Conservation (phyloP, 331 rosid genomes). For the Phaseolus coccineus region DNA sequence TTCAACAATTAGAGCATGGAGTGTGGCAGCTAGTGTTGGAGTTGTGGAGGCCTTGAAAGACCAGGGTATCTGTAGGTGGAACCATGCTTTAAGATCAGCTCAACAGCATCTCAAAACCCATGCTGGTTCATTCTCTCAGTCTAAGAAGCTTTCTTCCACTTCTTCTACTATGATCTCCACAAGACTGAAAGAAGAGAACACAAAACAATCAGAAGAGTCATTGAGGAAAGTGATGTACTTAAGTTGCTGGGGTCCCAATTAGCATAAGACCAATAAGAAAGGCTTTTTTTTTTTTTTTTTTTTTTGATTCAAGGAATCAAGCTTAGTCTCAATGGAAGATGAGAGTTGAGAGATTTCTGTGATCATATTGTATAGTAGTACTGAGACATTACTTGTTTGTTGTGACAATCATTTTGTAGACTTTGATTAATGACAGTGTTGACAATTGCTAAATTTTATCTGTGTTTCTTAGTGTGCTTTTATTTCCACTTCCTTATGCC, state of each 20-base stretch:
- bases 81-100: conserved; percentile 35
- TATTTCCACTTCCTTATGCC: not conserved
- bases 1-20: conserved; percentile 44
- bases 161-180: conserved; percentile 19
- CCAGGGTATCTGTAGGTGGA: conserved; percentile 61
- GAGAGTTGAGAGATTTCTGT: not conserved
- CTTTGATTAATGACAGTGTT: conserved; percentile 20
- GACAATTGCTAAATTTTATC: not conserved
- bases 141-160: conserved; percentile 30
- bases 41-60: conserved; percentile 67
- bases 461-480: not conserved
- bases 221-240: conserved; percentile 45
- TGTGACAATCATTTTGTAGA: conserved; percentile 16
- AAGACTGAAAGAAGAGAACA: conserved; percentile 16
- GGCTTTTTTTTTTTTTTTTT: not conserved
- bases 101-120: conserved; percentile 42
- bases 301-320: not conserved
- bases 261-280: not conserved
- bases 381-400: not conserved
- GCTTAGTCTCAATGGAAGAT: not conserved
- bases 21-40: conserved; percentile 53
- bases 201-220: conserved; percentile 42
- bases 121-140: conserved; percentile 39
- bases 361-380: not conserved
- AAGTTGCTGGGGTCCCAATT: conserved; percentile 53